Percentiles rank a stretch among this genome's conserved stretches.
Evolutionary conservation across 306 rosid genomes (phyloP).

Genomic region (Canavalia ensiformis): DNA sequence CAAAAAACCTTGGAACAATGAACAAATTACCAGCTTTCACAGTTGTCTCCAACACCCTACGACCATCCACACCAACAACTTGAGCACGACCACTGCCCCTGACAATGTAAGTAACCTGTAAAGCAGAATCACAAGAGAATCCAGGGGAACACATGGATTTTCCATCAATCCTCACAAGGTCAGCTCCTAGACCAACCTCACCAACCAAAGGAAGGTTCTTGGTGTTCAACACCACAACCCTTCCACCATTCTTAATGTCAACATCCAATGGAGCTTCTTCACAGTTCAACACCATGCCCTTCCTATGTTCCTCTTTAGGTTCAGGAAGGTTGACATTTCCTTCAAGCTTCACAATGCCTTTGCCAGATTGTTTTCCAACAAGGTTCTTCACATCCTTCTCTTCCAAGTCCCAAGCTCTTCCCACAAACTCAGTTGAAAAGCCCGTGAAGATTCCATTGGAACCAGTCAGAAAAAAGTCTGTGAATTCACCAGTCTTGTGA

Average conservation of each 20-base stretch:
- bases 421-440: slow-evolving; percentile 74
- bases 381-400: slow-evolving; percentile 64
- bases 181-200: slow-evolving; percentile 83
- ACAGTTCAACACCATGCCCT: slow-evolving; percentile 79
- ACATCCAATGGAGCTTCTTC: slow-evolving; percentile 85
- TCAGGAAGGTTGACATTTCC: slow-evolving; percentile 58
- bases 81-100: slow-evolving; percentile 81
- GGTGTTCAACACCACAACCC: slow-evolving; percentile 86
- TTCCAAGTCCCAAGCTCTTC: slow-evolving; percentile 84
- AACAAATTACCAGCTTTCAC: slow-evolving; percentile 79
- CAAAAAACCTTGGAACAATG: slow-evolving; percentile 85
- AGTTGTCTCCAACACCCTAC: slow-evolving; percentile 75
- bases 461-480: slow-evolving; percentile 71
- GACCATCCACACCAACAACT: slow-evolving; percentile 79
- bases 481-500: slow-evolving; percentile 83
- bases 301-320: slow-evolving; percentile 63
- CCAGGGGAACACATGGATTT: slow-evolving; percentile 88
- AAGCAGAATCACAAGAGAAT: slow-evolving; percentile 80
- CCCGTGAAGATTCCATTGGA: slow-evolving; percentile 83
- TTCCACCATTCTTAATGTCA: slow-evolving; percentile 76
- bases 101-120: slow-evolving; percentile 85
- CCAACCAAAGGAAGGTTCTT: slow-evolving; percentile 87
- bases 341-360: slow-evolving; percentile 64
- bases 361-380: slow-evolving; percentile 63
- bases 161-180: slow-evolving; percentile 82